Evolutionary conservation across 345 rosid species (phyloP).

Genomic region (Cardamine resedifolia): DNA sequence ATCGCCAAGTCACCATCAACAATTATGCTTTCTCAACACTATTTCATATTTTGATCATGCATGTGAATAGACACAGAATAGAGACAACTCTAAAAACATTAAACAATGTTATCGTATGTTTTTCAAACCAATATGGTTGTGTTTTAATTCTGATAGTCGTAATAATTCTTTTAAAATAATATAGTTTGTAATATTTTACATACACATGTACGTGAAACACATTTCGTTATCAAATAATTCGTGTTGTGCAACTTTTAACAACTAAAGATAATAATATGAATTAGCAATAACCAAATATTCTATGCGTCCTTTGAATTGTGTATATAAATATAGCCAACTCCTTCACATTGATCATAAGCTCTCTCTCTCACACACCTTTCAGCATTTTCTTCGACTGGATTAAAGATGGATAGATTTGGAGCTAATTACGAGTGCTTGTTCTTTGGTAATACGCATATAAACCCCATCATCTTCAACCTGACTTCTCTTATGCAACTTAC

Average conservation of each 20-base stretch:
- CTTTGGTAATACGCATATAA: conserved; percentile 53
- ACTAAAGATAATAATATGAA: background rate
- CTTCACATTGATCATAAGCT: background rate
- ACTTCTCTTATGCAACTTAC: conserved; percentile 5
- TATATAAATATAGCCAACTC: conserved; percentile 3
- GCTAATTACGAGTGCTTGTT: conserved; percentile 75
- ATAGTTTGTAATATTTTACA: background rate
- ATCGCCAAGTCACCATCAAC: conserved; percentile 25
- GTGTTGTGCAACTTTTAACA: background rate
- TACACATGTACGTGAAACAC: background rate
- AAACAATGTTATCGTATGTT: background rate
- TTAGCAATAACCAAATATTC: background rate
- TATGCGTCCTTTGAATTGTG: too few species aligned
- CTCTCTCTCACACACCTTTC: background rate
- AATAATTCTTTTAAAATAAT: background rate
- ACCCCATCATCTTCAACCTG: background rate
- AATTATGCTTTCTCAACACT: conserved; percentile 9
- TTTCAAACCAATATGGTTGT: background rate
- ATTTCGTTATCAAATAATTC: background rate
- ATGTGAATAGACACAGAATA: conserved; percentile 11
- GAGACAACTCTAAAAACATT: conserved; percentile 18
- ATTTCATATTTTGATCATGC: conserved; percentile 32
- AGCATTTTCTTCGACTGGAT: conserved; percentile 28
- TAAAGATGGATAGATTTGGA: conserved; percentile 55
- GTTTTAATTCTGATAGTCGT: background rate